Percentiles rank a stretch among this genome's conserved stretches.
Conservation (phyloP, 148 eudicot genomes). For the Amaranthus palmeri region DNA sequence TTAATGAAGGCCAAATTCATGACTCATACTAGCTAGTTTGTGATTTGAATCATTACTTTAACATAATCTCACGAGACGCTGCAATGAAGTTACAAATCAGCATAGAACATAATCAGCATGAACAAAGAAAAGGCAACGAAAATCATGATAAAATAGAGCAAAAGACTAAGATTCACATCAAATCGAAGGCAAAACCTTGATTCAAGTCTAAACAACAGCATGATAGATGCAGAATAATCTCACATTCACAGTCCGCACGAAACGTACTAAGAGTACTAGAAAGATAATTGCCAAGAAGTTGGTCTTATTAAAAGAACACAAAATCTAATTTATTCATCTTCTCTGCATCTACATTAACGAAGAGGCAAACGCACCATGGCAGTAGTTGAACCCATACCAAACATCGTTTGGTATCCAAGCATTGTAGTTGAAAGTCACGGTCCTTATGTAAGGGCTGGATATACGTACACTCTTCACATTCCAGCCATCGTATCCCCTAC, state of each 20-base stretch:
- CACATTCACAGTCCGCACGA: slow-evolving; percentile 8
- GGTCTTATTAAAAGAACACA: slow-evolving; percentile 6
- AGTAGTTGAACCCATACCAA: slow-evolving; percentile 52
- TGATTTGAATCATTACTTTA: background rate
- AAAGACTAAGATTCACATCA: background rate
- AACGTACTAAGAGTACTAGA: background rate
- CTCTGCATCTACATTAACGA: slow-evolving; percentile 30
- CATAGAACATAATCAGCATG: background rate
- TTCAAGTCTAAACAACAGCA: background rate
- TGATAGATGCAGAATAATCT: slow-evolving; percentile 12
- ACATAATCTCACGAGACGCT: background rate
- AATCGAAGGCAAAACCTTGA: background rate
- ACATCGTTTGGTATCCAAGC: slow-evolving; percentile 34
- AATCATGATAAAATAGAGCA: background rate
- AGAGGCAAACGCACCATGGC: slow-evolving; percentile 34
- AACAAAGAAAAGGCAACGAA: background rate
- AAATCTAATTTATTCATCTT: slow-evolving; percentile 16
- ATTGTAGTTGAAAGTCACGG: slow-evolving; percentile 39
- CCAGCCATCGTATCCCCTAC: slow-evolving; percentile 51
- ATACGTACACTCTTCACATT: slow-evolving; percentile 39
- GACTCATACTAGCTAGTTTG: too few relatives aligned
- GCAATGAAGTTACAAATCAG: background rate
- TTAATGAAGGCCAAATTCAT: too few relatives aligned
- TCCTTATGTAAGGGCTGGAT: slow-evolving; percentile 31
- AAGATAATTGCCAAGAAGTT: slow-evolving; percentile 7